These are phyloP conservation scores for Pseudogymnoascus sp. DNA, from an alignment of 2,329 filamentous ascomycete species.

Conservation along the genomic window DNA sequence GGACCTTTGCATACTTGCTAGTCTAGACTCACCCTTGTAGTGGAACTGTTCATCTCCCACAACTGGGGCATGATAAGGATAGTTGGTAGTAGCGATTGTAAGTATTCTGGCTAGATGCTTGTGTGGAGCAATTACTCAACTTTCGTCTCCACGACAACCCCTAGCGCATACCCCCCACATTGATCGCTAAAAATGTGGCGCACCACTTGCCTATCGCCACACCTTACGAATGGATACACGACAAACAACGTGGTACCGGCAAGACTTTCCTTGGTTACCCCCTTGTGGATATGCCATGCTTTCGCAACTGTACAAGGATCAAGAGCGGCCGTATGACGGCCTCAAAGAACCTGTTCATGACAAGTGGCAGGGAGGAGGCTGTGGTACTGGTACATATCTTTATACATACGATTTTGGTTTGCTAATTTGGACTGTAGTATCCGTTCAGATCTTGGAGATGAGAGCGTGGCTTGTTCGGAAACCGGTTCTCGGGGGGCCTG, in stretches of 20 bases:
- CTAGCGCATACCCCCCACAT: neutral
- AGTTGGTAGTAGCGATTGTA: neutral
- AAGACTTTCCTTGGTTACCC: neutral
- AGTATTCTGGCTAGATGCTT: neutral
- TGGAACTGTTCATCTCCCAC: neutral
- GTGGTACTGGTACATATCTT: neutral
- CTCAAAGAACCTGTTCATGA: neutral
- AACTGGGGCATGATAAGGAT: neutral
- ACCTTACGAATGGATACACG: neutral
- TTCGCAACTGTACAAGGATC: neutral
- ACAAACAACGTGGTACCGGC: neutral
- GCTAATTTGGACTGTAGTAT: neutral
- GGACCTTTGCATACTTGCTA: neutral
- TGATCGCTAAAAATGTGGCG: neutral
- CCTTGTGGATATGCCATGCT: neutral
- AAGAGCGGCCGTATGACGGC: neutral
- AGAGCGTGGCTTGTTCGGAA: neutral
- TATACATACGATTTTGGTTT: neutral
- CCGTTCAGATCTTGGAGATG: neutral
- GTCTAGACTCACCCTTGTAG: neutral
- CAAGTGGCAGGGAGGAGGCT: neutral
- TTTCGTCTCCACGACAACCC: neutral
- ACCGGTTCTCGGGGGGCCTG: neutral
- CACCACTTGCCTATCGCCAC: conserved; percentile 1
- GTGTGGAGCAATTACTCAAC: neutral